Conservation (phyloP, 768 basidiomycete genomes). For the Botryobasidium botryosum region DNA sequence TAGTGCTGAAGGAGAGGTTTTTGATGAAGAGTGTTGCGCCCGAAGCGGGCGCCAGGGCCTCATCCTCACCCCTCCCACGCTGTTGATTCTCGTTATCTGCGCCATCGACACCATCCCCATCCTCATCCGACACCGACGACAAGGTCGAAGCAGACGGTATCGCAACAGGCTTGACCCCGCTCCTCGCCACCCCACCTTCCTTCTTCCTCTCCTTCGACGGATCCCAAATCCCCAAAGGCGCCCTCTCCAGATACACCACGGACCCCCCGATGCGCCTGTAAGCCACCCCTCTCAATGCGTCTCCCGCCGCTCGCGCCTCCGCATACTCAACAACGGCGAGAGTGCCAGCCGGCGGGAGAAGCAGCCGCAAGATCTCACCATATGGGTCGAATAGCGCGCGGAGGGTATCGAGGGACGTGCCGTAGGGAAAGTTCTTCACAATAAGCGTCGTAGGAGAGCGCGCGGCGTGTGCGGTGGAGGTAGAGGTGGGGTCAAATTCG, state of each 20-base stretch:
- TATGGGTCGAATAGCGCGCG: constrained; percentile 61
- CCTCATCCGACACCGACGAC: constrained; percentile 5
- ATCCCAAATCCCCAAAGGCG: constrained; percentile 76
- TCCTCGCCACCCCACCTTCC: constrained; percentile 10
- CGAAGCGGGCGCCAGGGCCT: constrained; percentile 28
- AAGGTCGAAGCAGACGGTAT: constrained; percentile 18
- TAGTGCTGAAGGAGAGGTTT: constrained; percentile 89
- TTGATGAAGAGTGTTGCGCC: constrained; percentile 88
- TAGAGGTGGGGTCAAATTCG: constrained; percentile 17
- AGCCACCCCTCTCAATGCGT: constrained; percentile 65
- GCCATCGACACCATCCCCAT: constrained; percentile 13
- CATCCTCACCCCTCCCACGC: constrained; percentile 25
- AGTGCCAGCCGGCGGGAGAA: constrained; percentile 85
- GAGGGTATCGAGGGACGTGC: constrained; percentile 60
- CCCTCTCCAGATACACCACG: constrained; percentile 85
- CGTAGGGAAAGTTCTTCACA: constrained; percentile 94
- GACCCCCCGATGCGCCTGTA: constrained; percentile 82
- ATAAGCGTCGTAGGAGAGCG: constrained; percentile 68
- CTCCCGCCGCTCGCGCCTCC: constrained; percentile 48
- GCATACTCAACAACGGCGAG: constrained; percentile 82
- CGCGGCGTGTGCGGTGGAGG: too few species aligned
- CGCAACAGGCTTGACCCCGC: constrained; percentile 22
- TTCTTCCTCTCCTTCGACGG: constrained; percentile 20
- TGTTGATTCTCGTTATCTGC: constrained; percentile 18
- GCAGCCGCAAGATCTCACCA: constrained; percentile 48